Conservation (phyloP, 257 asterid species). For the Solanum boliviense region DNA sequence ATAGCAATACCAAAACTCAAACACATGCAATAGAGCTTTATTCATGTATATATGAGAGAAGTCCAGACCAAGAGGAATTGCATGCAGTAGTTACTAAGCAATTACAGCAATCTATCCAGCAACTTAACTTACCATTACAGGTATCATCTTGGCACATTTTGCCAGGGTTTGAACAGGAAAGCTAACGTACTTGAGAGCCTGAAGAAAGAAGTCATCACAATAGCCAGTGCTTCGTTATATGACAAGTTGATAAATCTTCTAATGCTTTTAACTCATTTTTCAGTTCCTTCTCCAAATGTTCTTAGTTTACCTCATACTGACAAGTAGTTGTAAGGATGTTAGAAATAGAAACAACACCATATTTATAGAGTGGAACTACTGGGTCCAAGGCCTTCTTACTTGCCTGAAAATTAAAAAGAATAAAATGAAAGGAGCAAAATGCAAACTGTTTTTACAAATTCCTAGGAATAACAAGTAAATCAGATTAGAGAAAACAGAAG, state of each 20-base stretch:
- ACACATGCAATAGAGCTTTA: neutral
- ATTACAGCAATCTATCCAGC: neutral
- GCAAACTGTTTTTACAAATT: neutral
- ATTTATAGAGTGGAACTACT: constrained; percentile 92
- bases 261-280: neutral
- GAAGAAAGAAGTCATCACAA: constrained; percentile 20
- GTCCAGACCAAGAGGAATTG: neutral
- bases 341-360: constrained; percentile 71
- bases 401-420: constrained; percentile 29
- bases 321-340: constrained; percentile 95
- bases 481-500: neutral
- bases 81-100: neutral
- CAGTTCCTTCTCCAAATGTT: neutral
- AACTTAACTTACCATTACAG: constrained; percentile 80
- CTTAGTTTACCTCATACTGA: constrained; percentile 72
- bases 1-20: neutral
- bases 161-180: constrained; percentile 97
- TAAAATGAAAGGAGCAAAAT: neutral
- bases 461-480: neutral
- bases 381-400: constrained; percentile 77
- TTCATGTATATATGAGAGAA: neutral
- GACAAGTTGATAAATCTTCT: neutral
- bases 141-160: constrained; percentile 98
- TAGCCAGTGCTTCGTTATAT: neutral
- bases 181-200: constrained; percentile 99